Base-by-base conservation (phyloP, 352 stramenopile species). In the Globisporangium solare region DNA sequence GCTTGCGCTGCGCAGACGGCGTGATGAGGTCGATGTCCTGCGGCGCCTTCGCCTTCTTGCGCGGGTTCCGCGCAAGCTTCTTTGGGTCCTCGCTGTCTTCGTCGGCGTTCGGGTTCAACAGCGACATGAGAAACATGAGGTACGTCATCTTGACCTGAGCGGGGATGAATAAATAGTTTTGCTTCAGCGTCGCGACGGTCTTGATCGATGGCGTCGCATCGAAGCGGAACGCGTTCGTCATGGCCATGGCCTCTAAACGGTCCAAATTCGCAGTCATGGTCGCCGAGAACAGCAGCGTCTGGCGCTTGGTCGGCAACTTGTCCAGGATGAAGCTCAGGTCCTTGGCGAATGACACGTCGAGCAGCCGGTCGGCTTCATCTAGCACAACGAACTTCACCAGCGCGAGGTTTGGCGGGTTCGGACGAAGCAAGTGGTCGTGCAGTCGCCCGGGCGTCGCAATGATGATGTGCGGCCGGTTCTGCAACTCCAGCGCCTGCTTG, bases 81-180 rank as follows among this genome's bases (percentile, higher is more conserved):
- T 58, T 52, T 15, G 68, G 59, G 17, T 83, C 62, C 10, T 92
- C 74, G 0, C 88, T 68, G 0, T 90, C 69, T 4, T 92, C 76
- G 27, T 89, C 74, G 0, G 86, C 71, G 31, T 42, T 81, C 42
- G 78, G 76, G 37, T 86, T 76, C 22, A 94, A 64, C 18, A 72
- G 67, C 42, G 72, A 73, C 52, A 97, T 75, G 31, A 97, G 60
- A 57, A 88, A 94, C 68, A 98, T 84, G 41, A 99, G 68, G 73
- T 98, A 99, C 27, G 90, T 92, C 73, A 98, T 92, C 64, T 98
- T 98, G 54, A 99, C 89, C 60, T 97, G 83, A 31, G 85, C 82
- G 5, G 97, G 97, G 70, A 98, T 98, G 68, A 99, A 98, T 61
- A 99, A 79, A 73, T 99, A 99, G 71, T 97, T 83, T 77, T 99